Evolutionary conservation across 106 monocot species (phyloP), one percentile per base, ranked within the genome.

Genomic region (Alisma plantagoaquatica): DNA sequence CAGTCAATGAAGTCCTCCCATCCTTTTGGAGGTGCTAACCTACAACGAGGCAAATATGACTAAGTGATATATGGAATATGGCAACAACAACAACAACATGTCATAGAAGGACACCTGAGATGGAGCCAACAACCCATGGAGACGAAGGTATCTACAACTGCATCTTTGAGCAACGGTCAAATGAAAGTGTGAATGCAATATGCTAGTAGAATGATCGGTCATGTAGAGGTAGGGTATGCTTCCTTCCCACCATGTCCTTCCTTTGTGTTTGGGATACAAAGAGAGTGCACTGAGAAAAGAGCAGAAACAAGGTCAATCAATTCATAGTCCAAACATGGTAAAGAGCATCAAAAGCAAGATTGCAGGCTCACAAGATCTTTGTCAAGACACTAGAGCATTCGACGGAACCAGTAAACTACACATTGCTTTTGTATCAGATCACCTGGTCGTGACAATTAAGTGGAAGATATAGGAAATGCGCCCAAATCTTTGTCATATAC

Each of bases 401-500:
- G 9, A 31, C 32, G 54, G 54, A 54, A 54, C 54, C 54, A 20
- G 30, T 54, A 31, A 54, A 54, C 54, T 31, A 54, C 30, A 54
- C 54, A 38, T 38, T 14, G 14, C 35, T 38, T 38, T 7, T 38
- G 35, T 38, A 38, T 14, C 35, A 38, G n/a, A n/a, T n/a, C n/a
- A n/a, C n/a, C n/a, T n/a, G n/a, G n/a, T n/a, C n/a, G n/a, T n/a
- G n/a, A n/a, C n/a, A n/a, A n/a, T n/a, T n/a, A n/a, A n/a, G n/a
- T n/a, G n/a, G n/a, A n/a, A n/a, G n/a, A n/a, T n/a, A n/a, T n/a
- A n/a, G n/a, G n/a, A n/a, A n/a, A n/a, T n/a, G n/a, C n/a, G n/a
- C n/a, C n/a, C n/a, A n/a, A n/a, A n/a, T n/a, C n/a, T n/a, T n/a
- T n/a, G n/a, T n/a, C n/a, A n/a, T n/a, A n/a, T n/a, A n/a, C n/a